Base-by-base conservation (phyloP, 2,329 filamentous ascomycete species). In the Fusarium mundagurra region DNA sequence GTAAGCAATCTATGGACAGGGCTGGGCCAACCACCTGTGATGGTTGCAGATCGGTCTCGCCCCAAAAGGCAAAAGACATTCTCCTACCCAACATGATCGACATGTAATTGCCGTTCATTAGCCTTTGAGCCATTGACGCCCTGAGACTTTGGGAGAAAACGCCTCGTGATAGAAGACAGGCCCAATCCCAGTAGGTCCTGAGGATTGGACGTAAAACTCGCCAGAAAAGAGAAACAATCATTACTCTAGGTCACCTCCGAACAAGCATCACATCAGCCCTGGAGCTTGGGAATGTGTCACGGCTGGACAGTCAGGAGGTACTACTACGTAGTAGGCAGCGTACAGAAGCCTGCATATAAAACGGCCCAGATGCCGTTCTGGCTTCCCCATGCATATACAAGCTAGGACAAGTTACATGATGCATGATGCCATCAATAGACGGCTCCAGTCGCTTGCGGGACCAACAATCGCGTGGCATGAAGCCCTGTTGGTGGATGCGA, bases 1-100 rank as follows among this genome's bases (percentile, higher is more conserved):
- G 33, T 70, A 69, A 61, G 53, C 50, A 54, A 58, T 75, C 69
- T 66, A 74, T 69, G 62, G 70, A 63, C 69, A 66, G 39, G 61
- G 41, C 44, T 72, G 65, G 36, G 39, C 41, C 45, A 57, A 68
- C 57, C 64, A 69, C 48, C 31, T 51, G 54, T 64, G 67, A 73
- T 47, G 73, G 65, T 60, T 76, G 73, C 73, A 73, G 71, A 77
- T 75, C 71, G 70, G 53, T 76, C 67, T 73, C 65, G 61, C 61
- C 64, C 38, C 50, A 48, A 70, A 67, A 57, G 51, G 55, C 60
- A 54, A 70, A 67, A 54, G 48, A 43, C 57, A 45, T 44, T 66
- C 58, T 69, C 54, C 51, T 68, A 39, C 61, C 59, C 43, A 64
- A 65, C 67, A 38, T 48, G 58, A 62, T 69, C 65, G 59, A 69